phyloP scores from a whole-genome alignment of 1,139 yeast species.

The Meyerozyma elateridarum region DNA sequence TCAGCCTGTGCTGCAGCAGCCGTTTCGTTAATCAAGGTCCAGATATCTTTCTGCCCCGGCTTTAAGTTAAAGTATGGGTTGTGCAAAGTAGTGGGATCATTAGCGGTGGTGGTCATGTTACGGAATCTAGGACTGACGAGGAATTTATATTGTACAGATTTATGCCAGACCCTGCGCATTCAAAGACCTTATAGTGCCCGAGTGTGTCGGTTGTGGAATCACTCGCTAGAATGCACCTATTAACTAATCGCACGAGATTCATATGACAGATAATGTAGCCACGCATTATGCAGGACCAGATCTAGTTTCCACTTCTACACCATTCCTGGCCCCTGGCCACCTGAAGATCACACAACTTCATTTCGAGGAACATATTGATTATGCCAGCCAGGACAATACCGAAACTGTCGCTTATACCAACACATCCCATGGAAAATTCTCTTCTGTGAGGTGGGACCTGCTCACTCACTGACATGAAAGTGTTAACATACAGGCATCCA shows the following conservation, averaged over 20 bases:
- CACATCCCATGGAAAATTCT: constrained; percentile 92
- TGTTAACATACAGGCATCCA: constrained; percentile 85
- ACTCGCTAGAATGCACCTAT: background rate
- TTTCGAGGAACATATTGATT: constrained; percentile 70
- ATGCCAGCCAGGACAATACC: constrained; percentile 83
- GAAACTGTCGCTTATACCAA: constrained; percentile 84
- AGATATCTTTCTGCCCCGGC: constrained; percentile 74
- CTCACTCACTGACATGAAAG: constrained; percentile 75
- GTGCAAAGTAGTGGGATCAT: constrained; percentile 24
- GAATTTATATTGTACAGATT: no score
- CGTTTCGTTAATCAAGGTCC: constrained; percentile 92
- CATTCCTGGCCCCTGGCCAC: constrained; percentile 58
- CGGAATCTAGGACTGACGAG: no score
- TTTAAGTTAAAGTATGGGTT: constrained; percentile 58
- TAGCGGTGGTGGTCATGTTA: no score
- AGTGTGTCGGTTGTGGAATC: no score
- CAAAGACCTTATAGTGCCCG: no score
- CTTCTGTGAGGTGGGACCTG: constrained; percentile 49
- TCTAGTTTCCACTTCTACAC: constrained; percentile 31
- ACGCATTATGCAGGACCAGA: no score
- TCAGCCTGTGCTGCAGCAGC: constrained; percentile 75
- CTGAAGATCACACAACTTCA: constrained; percentile 67
- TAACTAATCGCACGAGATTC: constrained; percentile 3
- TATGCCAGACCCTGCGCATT: no score
- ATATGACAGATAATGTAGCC: background rate